Evolutionary conservation across 345 rosid species (phyloP).

Genomic region (Conringia planisiliqua): DNA sequence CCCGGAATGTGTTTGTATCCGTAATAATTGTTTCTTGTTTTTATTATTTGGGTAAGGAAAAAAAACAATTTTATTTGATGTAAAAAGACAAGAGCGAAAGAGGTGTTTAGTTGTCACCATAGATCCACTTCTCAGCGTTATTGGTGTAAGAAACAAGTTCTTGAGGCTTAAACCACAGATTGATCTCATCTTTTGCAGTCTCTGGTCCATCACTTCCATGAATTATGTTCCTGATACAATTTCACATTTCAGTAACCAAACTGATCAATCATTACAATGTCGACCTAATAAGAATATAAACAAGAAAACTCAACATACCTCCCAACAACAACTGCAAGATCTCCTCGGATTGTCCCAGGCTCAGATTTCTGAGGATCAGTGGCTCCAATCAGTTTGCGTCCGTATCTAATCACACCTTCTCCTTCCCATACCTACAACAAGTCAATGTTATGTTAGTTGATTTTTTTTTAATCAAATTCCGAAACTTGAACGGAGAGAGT

Average conservation of each 20-base stretch:
- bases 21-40: neutral
- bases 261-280: neutral
- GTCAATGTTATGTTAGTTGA: neutral
- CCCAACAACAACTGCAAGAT: constrained; percentile 91
- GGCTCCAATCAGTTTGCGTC: constrained; percentile 94
- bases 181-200: constrained; percentile 91
- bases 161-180: constrained; percentile 91
- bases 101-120: constrained; percentile 56
- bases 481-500: neutral
- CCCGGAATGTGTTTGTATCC: neutral
- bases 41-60: neutral
- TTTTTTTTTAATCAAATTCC: neutral
- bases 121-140: constrained; percentile 92
- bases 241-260: constrained; percentile 5
- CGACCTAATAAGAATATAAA: neutral
- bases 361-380: constrained; percentile 99
- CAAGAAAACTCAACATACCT: constrained; percentile 41
- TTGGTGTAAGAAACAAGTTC: constrained; percentile 79
- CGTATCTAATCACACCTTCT: constrained; percentile 89
- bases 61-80: neutral
- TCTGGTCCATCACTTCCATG: constrained; percentile 99
- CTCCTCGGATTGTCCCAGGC: constrained; percentile 97
- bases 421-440: constrained; percentile 93
- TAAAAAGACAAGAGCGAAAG: neutral
- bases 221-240: constrained; percentile 67